phyloP scores from a whole-genome alignment of 1,284 basidiomycete genomes.

The Pterulicium gracile region DNA sequence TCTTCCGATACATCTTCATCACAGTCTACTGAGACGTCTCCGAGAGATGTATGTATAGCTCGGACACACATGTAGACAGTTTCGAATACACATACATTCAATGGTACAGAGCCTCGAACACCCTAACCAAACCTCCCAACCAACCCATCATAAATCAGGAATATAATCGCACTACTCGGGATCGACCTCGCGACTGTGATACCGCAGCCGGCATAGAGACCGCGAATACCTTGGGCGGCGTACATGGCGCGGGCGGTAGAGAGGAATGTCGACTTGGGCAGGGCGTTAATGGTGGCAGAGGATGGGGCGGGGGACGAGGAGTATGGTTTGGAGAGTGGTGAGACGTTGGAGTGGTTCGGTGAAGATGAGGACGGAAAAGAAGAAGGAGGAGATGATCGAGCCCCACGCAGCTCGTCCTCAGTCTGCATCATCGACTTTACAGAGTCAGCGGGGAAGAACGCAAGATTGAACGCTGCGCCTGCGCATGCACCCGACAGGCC shows the following conservation, averaged over 20 bases:
- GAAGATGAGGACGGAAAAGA: too few species aligned
- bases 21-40: too few species aligned
- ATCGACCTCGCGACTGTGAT: conserved; percentile 75
- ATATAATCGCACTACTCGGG: conserved; percentile 79
- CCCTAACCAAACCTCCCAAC: conserved; percentile 36
- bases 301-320: conserved; percentile 12
- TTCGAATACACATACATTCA: too few species aligned
- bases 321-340: too few species aligned
- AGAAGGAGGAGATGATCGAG: conserved; percentile 9
- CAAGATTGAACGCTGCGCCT: conserved; percentile 74
- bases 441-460: conserved; percentile 79
- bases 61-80: too few species aligned
- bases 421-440: conserved; percentile 89
- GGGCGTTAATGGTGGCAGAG: conserved; percentile 10
- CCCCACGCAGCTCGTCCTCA: conserved; percentile 63
- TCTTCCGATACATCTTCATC: too few species aligned
- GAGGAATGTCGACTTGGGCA: conserved; percentile 38
- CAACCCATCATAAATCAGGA: conserved; percentile 70
- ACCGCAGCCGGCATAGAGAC: conserved; percentile 81
- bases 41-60: too few species aligned
- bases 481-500: conserved; percentile 72
- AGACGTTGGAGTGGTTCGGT: too few species aligned
- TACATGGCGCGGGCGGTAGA: conserved; percentile 66
- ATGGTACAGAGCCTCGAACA: too few species aligned
- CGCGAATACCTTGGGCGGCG: conserved; percentile 57